Base-by-base conservation (phyloP, 176 grass and related monocot genomes). In the Hordeum marinum region DNA sequence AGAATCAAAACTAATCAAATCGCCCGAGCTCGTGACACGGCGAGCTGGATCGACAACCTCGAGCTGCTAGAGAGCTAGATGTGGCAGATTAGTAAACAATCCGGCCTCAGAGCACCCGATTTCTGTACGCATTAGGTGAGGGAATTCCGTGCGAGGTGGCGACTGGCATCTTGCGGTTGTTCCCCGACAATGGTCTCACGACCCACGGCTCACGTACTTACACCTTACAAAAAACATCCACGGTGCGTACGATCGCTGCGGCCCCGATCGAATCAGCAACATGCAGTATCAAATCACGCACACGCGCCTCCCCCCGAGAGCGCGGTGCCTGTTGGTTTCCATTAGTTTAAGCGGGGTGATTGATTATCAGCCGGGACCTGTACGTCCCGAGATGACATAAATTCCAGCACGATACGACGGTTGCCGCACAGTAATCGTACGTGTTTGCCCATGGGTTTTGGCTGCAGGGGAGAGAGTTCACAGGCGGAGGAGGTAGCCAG, bases 321-420 rank as follows among this genome's bases (percentile, higher is more conserved):
- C 18, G 17, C 61, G 36, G 46, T 2, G 20, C 17, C 11, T 24
- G 17, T 1, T 23, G 21, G 0, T 48, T 8, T 27, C 35, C 58
- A 75, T 68, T 87, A 76, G 85, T 87, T 76, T 91, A 91, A 32
- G 42, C 45, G 45, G 45, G 31, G 20, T 21, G 54, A 8, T 11
- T 75, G 60, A 48, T 71, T 68, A 50, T 6, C 65, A 37, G 1
- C 78, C 46, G 39, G 34, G 54, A 15, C 26, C 45, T 75, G 71
- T 50, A 75, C 17, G 76, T 81, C 52, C 61, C 75, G 40, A 55
- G 76, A 52, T 52, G 89, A 91, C 89, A 91, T 91, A 87, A 87
- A 91, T 91, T 90, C 89, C 89, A 80, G 6, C 85, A 87, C 75
- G 89, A 76, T 84, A 80, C 80, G 85, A 84, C 73, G 68, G 76